phyloP scores from a whole-genome alignment of 2,329 filamentous ascomycete genomes.

The Trichoderma aggressivum region DNA sequence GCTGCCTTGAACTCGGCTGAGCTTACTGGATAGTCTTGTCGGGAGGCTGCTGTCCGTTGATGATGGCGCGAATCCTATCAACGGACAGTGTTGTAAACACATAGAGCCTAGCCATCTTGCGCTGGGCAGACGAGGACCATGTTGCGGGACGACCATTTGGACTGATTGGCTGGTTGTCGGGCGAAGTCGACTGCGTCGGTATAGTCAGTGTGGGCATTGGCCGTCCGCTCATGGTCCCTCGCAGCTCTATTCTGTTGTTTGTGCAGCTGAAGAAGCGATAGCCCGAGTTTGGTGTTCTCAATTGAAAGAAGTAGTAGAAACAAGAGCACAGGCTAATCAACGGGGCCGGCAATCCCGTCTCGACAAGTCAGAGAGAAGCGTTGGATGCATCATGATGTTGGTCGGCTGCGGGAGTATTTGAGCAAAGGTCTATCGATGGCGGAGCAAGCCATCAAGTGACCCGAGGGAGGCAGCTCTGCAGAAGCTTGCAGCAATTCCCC shows the following conservation, averaged over 20 bases:
- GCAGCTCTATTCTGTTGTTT: background rate
- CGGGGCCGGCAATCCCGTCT: background rate
- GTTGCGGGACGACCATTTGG: constrained; percentile 51
- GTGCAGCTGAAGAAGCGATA: background rate
- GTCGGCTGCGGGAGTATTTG: background rate
- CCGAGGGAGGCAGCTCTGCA: background rate
- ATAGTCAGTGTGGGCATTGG: background rate
- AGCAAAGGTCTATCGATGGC: background rate
- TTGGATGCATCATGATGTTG: background rate
- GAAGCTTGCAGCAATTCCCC: background rate
- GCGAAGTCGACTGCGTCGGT: constrained; percentile 2
- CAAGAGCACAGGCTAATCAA: background rate
- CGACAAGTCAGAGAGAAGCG: background rate
- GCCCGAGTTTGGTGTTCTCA: background rate
- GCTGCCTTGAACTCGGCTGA: background rate
- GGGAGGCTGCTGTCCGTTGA: constrained; percentile 38
- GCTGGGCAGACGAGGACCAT: constrained; percentile 52
- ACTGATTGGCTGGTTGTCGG: constrained; percentile 24
- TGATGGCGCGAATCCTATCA: constrained; percentile 46
- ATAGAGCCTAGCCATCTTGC: constrained; percentile 55
- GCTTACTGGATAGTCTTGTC: constrained; percentile 48
- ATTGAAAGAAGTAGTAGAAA: background rate
- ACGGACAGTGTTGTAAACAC: constrained; percentile 54
- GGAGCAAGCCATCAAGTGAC: constrained; percentile 6
- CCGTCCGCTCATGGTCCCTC: constrained; percentile 2